Base-by-base conservation (phyloP, 257 asterid genomes). In the Capsicum chinense region DNA sequence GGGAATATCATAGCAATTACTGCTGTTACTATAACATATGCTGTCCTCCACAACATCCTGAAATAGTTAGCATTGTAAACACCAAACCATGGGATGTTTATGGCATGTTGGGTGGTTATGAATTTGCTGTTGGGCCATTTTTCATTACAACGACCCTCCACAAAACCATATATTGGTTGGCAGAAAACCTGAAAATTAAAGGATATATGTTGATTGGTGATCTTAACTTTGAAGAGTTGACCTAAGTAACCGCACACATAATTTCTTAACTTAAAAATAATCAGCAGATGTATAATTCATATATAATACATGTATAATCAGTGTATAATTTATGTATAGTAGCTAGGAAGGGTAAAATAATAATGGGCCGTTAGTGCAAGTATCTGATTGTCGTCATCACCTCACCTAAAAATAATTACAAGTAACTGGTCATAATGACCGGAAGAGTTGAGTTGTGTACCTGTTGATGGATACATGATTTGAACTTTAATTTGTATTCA, bases 101-200 rank as follows among this genome's bases (percentile, higher is more conserved):
- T 39, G 3, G 9, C n/a, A 35, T 79, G 64, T 66, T 89, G 87
- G 3, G 39, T 39, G 3, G 84, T 84, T 39, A 89, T 63, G 83
- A 89, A 60, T 63, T 64, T 47, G 82, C 35, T 52, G 33, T 85
- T 56, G 5, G 88, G 87, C 83, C 50, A 48, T 12, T 7, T 68
- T 26, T 56, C 57, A 79, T n/a, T 85, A 21, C 79, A 54, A 15
- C 39, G 71, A 9, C 3, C 73, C 81, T 87, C 91, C 26, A 89
- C 73, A n/a, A 89, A 85, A 2, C 85, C 68, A 64, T 85, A 89
- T 15, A 89, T 52, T 6, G 91, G 90, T 57, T 89, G 91, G 73
- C 84, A 84, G 9, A 81, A 85, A 14, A 89, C 89, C 83, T 87
- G 87, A 35, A 67, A 56, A 67, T 13, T 11, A 8, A 15, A 58